phyloP scores from a whole-genome alignment of 192 early-diverging fungal genomes.

The Backusella westeae region DNA sequence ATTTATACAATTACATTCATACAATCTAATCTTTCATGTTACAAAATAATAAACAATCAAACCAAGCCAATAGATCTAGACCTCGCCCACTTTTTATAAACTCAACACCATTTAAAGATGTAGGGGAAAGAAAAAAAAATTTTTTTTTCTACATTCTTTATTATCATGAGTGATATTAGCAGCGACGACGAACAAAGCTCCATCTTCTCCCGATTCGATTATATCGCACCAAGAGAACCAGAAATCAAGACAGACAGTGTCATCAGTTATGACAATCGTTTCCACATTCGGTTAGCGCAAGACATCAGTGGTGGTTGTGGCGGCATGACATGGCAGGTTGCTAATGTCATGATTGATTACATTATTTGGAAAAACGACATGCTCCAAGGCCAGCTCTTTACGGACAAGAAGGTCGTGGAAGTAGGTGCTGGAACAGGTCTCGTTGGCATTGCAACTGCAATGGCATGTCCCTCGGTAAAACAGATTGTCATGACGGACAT shows the following conservation, averaged over 20 bases:
- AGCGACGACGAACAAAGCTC: not conserved
- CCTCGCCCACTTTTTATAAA: not conserved
- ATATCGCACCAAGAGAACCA: not conserved
- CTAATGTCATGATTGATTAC: conserved; percentile 40
- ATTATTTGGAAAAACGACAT: conserved; percentile 28
- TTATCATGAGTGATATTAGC: not conserved
- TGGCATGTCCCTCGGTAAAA: conserved; percentile 21
- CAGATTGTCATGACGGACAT: conserved; percentile 48
- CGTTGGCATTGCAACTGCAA: conserved; percentile 43
- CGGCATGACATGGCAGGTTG: conserved; percentile 51
- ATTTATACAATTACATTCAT: no score
- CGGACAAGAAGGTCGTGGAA: conserved; percentile 28
- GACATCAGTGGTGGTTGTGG: conserved; percentile 41
- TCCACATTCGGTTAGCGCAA: conserved; percentile 18
- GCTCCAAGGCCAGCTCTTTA: not conserved
- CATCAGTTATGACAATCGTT: not conserved
- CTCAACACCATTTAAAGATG: not conserved
- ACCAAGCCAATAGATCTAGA: not conserved
- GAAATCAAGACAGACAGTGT: not conserved
- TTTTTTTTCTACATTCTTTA: not conserved
- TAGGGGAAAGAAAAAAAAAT: not conserved
- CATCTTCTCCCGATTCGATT: not conserved
- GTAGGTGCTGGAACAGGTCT: conserved; percentile 50
- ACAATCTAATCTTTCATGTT: no score
- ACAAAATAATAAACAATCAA: not conserved